These are phyloP conservation scores for Penicillium canariense DNA, from an alignment of 495 filamentous ascomycete species.

Conservation along the genomic window DNA sequence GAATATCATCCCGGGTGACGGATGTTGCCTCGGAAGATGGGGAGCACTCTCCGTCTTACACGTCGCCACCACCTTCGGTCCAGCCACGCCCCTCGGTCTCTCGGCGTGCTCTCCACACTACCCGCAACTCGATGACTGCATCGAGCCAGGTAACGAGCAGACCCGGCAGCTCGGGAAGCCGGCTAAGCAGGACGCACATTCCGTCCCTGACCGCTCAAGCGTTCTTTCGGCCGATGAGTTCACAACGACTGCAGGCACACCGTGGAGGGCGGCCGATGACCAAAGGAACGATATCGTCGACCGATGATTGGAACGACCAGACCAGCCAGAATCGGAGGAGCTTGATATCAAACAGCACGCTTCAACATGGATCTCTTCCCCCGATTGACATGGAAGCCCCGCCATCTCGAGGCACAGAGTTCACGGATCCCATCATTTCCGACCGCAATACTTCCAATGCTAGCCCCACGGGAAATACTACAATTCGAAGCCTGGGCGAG, in stretches of 20 bases:
- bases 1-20: conserved; percentile 84
- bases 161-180: conserved; percentile 64
- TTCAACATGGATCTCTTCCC: conserved; percentile 36
- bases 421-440: conserved; percentile 60
- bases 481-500: conserved; percentile 64
- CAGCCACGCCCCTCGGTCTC: conserved; percentile 49
- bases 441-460: conserved; percentile 72
- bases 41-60: conserved; percentile 40
- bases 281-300: conserved; percentile 39
- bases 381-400: conserved; percentile 59
- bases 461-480: conserved; percentile 66
- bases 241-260: conserved; percentile 90
- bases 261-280: conserved; percentile 58
- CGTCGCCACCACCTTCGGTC: conserved; percentile 42
- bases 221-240: conserved; percentile 97
- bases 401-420: conserved; percentile 75
- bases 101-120: conserved; percentile 45
- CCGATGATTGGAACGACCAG: conserved; percentile 45
- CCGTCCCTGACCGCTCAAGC: conserved; percentile 83
- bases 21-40: conserved; percentile 63
- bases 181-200: conserved; percentile 83
- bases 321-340: conserved; percentile 47
- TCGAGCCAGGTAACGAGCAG: conserved; percentile 44
- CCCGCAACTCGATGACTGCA: conserved; percentile 34
- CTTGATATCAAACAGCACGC: conserved; percentile 47